phyloP scores from a whole-genome alignment of 2,329 filamentous ascomycete genomes.

The Pseudogymnoascus sp. region DNA sequence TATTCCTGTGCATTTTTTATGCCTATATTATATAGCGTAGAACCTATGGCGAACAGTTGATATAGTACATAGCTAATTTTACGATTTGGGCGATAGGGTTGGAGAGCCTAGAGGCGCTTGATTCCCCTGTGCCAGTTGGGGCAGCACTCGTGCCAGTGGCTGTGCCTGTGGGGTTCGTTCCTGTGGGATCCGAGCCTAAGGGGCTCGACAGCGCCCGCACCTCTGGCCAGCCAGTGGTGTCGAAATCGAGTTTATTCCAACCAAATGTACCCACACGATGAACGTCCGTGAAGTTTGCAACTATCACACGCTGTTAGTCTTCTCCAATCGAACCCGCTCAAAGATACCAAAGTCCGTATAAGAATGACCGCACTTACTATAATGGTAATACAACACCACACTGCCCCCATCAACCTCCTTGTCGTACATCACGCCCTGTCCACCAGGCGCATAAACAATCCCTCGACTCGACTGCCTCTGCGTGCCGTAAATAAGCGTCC shows the following conservation, averaged over 20 bases:
- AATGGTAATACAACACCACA: neutral
- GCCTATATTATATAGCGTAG: neutral
- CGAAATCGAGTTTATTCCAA: neutral
- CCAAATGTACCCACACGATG: neutral
- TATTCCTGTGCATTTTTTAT: neutral
- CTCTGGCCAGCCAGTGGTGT: neutral
- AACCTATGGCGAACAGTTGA: neutral
- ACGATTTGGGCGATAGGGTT: neutral
- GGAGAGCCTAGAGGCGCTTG: neutral
- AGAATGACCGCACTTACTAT: neutral
- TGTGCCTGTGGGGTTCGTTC: neutral
- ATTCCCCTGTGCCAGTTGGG: neutral
- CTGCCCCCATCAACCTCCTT: neutral
- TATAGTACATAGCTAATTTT: neutral
- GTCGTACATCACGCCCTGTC: slow-evolving; percentile 22
- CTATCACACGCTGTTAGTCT: neutral
- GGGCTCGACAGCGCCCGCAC: neutral
- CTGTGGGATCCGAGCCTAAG: neutral
- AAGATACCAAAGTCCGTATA: neutral
- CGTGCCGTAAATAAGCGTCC: slow-evolving; percentile 47
- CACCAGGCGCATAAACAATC: slow-evolving; percentile 57
- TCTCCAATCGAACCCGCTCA: neutral
- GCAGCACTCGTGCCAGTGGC: neutral
- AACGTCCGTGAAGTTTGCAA: neutral
- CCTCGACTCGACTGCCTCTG: slow-evolving; percentile 46